Base-by-base conservation (phyloP, 768 basidiomycete genomes). In the Boletus rubescentipes region DNA sequence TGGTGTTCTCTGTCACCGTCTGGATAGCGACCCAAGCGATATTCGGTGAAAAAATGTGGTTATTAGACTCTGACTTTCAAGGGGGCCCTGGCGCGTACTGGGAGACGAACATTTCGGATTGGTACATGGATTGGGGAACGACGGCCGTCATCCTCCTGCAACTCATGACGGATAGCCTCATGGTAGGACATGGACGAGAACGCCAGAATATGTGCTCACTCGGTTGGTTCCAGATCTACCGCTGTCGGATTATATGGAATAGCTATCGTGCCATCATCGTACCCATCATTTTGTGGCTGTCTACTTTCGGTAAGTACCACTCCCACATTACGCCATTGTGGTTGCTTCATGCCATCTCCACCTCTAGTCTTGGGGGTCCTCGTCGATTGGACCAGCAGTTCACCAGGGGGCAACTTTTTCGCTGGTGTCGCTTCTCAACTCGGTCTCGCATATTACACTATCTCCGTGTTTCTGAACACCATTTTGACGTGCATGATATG, bases 11-110 rank as follows among this genome's bases (percentile, higher is more conserved):
- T 15, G 58, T 65, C 61, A 72, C 74, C 0, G 47, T 74, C n/a
- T 70, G 63, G 51, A 47, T 71, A 18, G 57, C 60, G 14, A 44
- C 54, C 2, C 29, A 49, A 8, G 42, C 48, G 5, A 16, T 68
- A 2, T 67, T 72, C 31, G 64, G 66, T 3, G 58, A 72, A 51
- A 43, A 68, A n/a, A 68, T 73, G 60, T 78, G 77, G 77, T 55
- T 77, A 9, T 40, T 66, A 0, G 48, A 74, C 15, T 31, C 57
- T 1, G 23, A 62, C 20, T 72, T 67, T 42, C 73, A 73, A 9
- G 74, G 73, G 0, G 76, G 76, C 2, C 64, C 66, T 21, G 53
- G 56, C 8, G 67, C 56, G 3, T 77, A 74, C 51, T 64, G 73
- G 43, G 44, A 31, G 14, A 46, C 61, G 5, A 39, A 71, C 31